Evolutionary conservation across 2,329 filamentous ascomycete genomes (phyloP), one percentile per base, ranked within the genome.

Genomic region (Fusarium foetens): DNA sequence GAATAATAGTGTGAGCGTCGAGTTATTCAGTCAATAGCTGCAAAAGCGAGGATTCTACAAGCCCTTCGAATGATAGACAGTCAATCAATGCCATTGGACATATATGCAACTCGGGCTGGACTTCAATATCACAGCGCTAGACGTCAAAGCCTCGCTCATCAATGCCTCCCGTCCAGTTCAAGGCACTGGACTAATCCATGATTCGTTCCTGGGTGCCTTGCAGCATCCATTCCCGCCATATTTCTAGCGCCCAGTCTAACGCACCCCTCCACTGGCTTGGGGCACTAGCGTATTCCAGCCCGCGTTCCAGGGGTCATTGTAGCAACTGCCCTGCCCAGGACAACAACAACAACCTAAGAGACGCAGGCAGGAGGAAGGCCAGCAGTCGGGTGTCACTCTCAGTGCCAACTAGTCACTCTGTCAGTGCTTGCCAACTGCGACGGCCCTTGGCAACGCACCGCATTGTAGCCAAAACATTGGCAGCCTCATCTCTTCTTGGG

Each of bases 401-500:
- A 49, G 38, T 45, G 38, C 29, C 36, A 43, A 42, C 48, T 65
- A 48, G 61, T 60, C 29, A 25, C 46, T 51, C 29, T 51, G 46
- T 9, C 70, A 62, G 66, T 73, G 70, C 66, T 41, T 59, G 62
- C 58, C 66, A 68, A 55, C 36, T 73, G 54, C n/a, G 46, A 61
- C 23, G 48, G 38, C 27, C 21, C 70, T 58, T 66, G 63, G 67
- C 63, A 69, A 63, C n/a, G 49, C 61, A 36, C 42, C 36, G 43
- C 27, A 35, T 35, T 21, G 33, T 43, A 66, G 67, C 65, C 71
- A 63, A 75, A 77, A 77, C 75, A 68, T 45, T 66, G 41, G 53
- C 70, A 77, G 70, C 75, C 70, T 77, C 75, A 77, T 72, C 73
- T 75, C 74, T 53, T 73, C 66, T 60, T 48, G 43, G 52, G 43